Base-by-base conservation (phyloP, 306 rosid genomes). In the Leucaena leucocephala region DNA sequence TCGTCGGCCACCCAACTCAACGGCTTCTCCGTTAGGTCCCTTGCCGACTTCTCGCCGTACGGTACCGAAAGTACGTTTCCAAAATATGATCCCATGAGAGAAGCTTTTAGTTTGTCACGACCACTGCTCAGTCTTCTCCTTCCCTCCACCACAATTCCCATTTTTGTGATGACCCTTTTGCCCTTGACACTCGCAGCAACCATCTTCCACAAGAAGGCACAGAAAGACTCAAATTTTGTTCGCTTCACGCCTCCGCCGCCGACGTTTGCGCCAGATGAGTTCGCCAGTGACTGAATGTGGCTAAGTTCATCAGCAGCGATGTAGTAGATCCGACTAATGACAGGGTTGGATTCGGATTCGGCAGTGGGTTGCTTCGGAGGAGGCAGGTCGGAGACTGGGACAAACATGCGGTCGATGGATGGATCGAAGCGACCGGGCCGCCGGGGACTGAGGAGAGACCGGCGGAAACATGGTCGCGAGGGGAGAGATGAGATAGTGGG, bases 131-230 rank as follows among this genome's bases (percentile, higher is more conserved):
- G 49, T 8, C 91, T 86, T 5, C 72, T 72, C 46, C 94, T 87
- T 43, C 98, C 93, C 6, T 93, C 94, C 6, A 91, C 97, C 44
- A 89, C 98, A 2, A 91, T 36, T 0, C 94, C 98, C 91, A 93
- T 89, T 57, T 82, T 91, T 2, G 87, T 85, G 13, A 71, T 13
- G 34, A 78, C 78, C 7, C 17, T 50, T 44, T 49, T 81, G 42
- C 21, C 46, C 4, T 48, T 68, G 8, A 52, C 67, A 4, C 75
- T 36, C 58, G 58, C 34, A 1, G 82, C 94, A 40, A 93, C 85
- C 85, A 88, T 76, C 74, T 84, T 91, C 97, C 98, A 91, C n/a
- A 93, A 40, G 77, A 86, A 87, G 0, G 97, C 94, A 8, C 93
- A 75, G 17, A 93, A 89, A 0, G 93, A 84, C 77, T 88, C 91